Conservation (phyloP, 257 asterid species). For the Lycium barbarum region DNA sequence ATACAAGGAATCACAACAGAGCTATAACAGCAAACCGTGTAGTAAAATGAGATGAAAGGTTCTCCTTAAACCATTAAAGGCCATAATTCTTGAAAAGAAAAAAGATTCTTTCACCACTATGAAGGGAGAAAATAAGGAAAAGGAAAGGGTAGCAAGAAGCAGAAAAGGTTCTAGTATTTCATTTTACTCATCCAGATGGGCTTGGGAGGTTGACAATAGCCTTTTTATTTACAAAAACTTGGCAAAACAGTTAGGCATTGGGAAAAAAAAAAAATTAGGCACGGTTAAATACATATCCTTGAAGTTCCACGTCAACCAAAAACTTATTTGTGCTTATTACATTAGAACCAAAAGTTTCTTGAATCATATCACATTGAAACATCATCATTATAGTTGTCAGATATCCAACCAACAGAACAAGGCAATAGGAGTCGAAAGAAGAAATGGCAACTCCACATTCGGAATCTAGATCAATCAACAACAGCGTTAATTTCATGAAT, state of each 20-base stretch:
- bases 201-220: background rate
- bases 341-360: background rate
- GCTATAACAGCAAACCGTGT: background rate
- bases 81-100: background rate
- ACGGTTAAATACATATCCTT: background rate
- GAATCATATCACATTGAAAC: background rate
- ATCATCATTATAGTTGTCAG: background rate
- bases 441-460: background rate
- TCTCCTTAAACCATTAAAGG: slow-evolving; percentile 7
- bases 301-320: background rate
- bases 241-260: background rate
- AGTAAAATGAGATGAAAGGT: background rate
- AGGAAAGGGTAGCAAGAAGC: background rate
- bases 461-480: background rate
- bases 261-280: background rate
- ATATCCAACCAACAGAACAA: background rate
- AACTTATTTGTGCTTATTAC: background rate
- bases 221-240: background rate
- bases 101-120: background rate
- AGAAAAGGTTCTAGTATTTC: slow-evolving; percentile 20
- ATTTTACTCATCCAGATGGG: background rate
- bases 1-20: background rate
- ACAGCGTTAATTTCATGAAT: background rate
- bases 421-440: background rate
- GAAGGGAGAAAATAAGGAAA: background rate